Evolutionary conservation across 148 eudicot genomes (phyloP), one percentile per base, ranked within the genome.

Genomic region (Rhododendron vialii): DNA sequence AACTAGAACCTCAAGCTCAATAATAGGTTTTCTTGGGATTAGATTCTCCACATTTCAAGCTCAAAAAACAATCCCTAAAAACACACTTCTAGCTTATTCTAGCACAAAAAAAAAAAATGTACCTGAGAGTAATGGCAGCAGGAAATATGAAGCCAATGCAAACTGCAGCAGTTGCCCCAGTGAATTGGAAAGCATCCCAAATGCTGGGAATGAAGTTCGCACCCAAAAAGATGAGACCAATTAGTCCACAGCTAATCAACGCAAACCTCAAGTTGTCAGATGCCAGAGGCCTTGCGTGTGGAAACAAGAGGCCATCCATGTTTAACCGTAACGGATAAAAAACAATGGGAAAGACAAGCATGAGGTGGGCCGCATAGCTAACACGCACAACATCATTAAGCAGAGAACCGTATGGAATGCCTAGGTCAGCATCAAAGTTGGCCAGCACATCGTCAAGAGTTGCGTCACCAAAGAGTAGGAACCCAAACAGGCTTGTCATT

Each of bases 131-230:
- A 89, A 96, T 87, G 43, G 98, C 90, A 91, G 98, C 96, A 71
- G 98, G 98, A 87, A 96, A 92, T 81, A 96, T 92, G 94, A 95
- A 96, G 78, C 95, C 93, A 51, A 96, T 88, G 86, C 91, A 89
- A 47, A 94, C 98, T 75, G 98, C 99, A 74, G 99, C 98, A 77
- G 99, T 96, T 78, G 98, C 99, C 65, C 99, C 99, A 59, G 98
- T 96, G 84, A 96, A 96, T 90, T 96, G 97, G 87, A 96, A 96
- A 84, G 98, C 99, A 75, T 92, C 94, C 98, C 99, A 96, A 55
- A 96, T 95, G 90, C 95, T 95, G 13, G 99, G 99, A 63, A 95
- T 90, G 84, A 92, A 96, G 83, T 94, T 92, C 81, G 99, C 98
- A 87, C 96, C 99, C 71, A 94, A 48, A 73, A 95, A 91, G 83